Base-by-base conservation (phyloP, 192 early-diverging fungal genomes). In the Coemansia brasiliensis region DNA sequence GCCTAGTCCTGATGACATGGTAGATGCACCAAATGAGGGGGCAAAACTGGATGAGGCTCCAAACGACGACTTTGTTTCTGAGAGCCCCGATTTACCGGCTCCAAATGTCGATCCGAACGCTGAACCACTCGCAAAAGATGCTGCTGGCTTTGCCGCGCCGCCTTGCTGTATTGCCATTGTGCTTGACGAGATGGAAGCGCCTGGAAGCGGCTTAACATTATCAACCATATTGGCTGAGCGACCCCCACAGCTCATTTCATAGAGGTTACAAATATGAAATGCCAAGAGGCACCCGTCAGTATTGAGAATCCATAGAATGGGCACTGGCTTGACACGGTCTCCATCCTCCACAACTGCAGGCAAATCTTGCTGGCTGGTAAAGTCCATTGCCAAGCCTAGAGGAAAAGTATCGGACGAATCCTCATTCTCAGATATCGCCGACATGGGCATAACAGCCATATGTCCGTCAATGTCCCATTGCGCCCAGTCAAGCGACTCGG, bases 341-440 rank as follows among this genome's bases (percentile, higher is more conserved):
- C 83, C 84, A 48, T 82, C 83, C 15, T 84, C 77, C 12, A 80
- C 75, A 4, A 80, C 40, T 0, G 86, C 80, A 12, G 81, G 74
- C 17, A 92, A 46, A 5, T 57, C 57, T 8, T 80, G 81, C n/a
- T 67, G 76, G 24, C 79, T 72, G 18, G 89, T 85, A 51, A 87
- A 85, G 74, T 95, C 93, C 39, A 93, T 22, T 10, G 84, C 91
- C 42, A 88, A 54, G 3, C 93, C 93, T 0, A 93, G 44, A 5
- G 88, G 83, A 27, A 67, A 74, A 5, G 87, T 86, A 52, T 93
- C 90, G 1, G 72, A 10, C 4, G 24, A 40, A n/a, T 84, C 82
- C 8, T 69, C 51, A 27, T 59, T 44, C 27, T 83, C 63, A 24
- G 20, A 20, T 8, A 74, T 15, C 15, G 63, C 65, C 12, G 84